These are phyloP conservation scores for Suhomyces prunicola DNA, from an alignment of 805 yeast genomes.

Conservation along the genomic window DNA sequence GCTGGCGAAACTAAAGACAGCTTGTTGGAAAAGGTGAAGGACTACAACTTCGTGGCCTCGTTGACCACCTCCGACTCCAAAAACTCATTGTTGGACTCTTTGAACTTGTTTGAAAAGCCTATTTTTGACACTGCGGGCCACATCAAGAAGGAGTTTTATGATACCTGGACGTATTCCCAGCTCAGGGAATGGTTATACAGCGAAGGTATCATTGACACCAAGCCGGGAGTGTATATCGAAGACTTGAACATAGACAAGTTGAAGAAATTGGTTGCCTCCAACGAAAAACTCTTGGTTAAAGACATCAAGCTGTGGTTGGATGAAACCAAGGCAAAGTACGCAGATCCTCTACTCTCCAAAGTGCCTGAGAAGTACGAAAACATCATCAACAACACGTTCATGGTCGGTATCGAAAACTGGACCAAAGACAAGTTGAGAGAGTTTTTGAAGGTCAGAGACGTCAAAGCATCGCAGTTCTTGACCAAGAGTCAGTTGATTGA, in stretches of 20 bases:
- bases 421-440: conserved; percentile 41
- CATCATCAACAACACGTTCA: conserved; percentile 43
- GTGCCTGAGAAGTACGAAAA: conserved; percentile 26
- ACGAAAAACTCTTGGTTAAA: conserved; percentile 31
- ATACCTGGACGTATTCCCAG: conserved; percentile 53
- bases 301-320: conserved; percentile 40
- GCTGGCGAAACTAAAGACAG: conserved; percentile 43
- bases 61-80: conserved; percentile 23
- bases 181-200: conserved; percentile 51
- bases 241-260: conserved; percentile 35
- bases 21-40: conserved; percentile 44
- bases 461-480: conserved; percentile 36
- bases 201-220: conserved; percentile 28
- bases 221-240: conserved; percentile 32
- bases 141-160: conserved; percentile 43
- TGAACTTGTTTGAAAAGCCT: conserved; percentile 33
- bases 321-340: conserved; percentile 19
- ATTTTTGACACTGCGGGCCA: conserved; percentile 38
- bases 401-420: conserved; percentile 47
- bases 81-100: conserved; percentile 38
- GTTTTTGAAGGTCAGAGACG: conserved; percentile 40
- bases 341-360: conserved; percentile 35
- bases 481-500: conserved; percentile 38
- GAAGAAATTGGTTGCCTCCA: conserved; percentile 28
- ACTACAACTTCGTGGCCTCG: conserved; percentile 44